Conservation (phyloP, 2,329 filamentous ascomycete genomes). For the Rhinocladiella similis region DNA sequence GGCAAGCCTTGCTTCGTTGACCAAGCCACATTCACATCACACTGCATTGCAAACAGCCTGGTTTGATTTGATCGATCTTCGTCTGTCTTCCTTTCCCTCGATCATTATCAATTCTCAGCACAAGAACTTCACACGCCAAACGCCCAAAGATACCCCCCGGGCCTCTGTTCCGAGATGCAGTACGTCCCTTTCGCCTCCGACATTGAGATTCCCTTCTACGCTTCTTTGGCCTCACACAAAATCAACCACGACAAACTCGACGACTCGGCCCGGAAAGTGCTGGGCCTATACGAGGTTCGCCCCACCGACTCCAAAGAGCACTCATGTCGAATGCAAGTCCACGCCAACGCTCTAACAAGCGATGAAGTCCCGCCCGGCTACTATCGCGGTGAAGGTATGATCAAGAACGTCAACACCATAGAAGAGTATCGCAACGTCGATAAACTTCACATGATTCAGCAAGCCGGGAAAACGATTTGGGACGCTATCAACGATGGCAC, state of each 20-base stretch:
- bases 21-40: background rate
- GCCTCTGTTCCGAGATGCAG: conserved; percentile 48
- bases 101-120: too few relatives aligned
- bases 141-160: too few relatives aligned
- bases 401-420: conserved; percentile 94
- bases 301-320: conserved; percentile 68
- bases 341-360: conserved; percentile 80
- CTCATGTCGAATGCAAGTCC: conserved; percentile 86
- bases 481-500: conserved; percentile 95
- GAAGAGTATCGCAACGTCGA: conserved; percentile 88
- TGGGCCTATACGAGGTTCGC: conserved; percentile 87
- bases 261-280: conserved; percentile 81
- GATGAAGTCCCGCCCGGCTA: conserved; percentile 72
- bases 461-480: conserved; percentile 87
- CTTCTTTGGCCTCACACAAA: conserved; percentile 86
- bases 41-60: too few relatives aligned
- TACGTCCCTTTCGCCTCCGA: conserved; percentile 92
- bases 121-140: too few relatives aligned
- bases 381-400: conserved; percentile 85
- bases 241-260: conserved; percentile 97
- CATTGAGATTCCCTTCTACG: conserved; percentile 94
- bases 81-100: too few relatives aligned
- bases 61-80: too few relatives aligned
- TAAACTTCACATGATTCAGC: conserved; percentile 73
- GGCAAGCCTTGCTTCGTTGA: too few relatives aligned